Evolutionary conservation across 2,329 filamentous ascomycete species (phyloP).

Genomic region (Pseudogymnoascus sp.): DNA sequence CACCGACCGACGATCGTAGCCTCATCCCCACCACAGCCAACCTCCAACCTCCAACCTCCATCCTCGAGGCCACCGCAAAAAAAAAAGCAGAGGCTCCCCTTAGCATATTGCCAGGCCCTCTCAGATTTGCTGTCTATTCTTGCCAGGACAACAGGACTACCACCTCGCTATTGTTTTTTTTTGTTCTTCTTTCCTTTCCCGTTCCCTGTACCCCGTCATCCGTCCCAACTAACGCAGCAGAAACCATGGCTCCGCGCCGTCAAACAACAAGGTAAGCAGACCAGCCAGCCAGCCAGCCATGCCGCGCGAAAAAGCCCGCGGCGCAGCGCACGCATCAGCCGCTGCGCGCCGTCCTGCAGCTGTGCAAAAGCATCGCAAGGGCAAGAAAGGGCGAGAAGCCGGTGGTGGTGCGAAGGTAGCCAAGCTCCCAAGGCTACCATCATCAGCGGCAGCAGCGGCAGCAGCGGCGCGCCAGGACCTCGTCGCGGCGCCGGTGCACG

Average conservation of each 20-base stretch:
- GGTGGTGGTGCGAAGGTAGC: conserved; percentile 11
- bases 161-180: too few relatives aligned
- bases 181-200: not conserved
- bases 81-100: not conserved
- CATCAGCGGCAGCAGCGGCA: too few relatives aligned
- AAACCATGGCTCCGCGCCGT: not conserved
- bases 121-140: not conserved
- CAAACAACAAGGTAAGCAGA: not conserved
- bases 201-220: not conserved
- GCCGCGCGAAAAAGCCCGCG: not conserved
- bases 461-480: conserved; percentile 24
- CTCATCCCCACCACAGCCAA: not conserved
- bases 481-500: conserved; percentile 25
- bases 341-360: not conserved
- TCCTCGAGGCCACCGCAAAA: not conserved
- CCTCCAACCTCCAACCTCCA: not conserved
- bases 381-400: conserved; percentile 17
- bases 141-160: not conserved
- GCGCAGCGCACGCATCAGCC: not conserved
- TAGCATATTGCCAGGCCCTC: not conserved
- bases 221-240: not conserved
- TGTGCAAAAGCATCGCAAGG: conserved; percentile 10
- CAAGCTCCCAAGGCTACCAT: conserved; percentile 25
- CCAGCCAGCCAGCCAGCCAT: not conserved
- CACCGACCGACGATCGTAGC: not conserved